Evolutionary conservation across 768 basidiomycete genomes (phyloP), one percentile per base, ranked within the genome.

Genomic region (Auricularia sp.): DNA sequence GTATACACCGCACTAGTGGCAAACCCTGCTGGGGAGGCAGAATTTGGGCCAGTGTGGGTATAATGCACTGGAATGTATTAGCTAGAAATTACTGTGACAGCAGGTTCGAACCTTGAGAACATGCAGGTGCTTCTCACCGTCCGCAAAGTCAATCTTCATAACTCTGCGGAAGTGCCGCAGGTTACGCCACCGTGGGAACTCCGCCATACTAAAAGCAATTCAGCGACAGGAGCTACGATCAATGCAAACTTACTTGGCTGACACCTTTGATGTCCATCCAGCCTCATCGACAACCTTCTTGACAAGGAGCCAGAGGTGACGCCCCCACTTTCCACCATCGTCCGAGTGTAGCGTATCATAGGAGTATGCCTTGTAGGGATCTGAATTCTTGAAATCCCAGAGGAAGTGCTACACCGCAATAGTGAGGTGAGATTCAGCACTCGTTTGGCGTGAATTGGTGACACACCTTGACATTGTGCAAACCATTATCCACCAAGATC

Each of bases 331-430:
- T n/a, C 74, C 72, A 7, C 69, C 60, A 62, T 71, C 69, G 61
- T 68, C 69, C 6, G 72, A 71, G 61, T 74, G 74, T n/a, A 73
- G 66, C 4, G 69, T 72, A 63, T 75, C 71, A 66, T 75, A 75
- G 42, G 69, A 70, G 64, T 35, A 61, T 51, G 69, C 70, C 12
- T 33, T 35, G 56, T 74, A 73, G 8, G 69, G 70, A 66, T 72
- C 66, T 5, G 70, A 72, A 53, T 72, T 71, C 2, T 63, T 66
- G 42, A 71, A 68, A 16, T 66, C 66, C 74, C 73, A 74, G 5
- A 74, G 64, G 42, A 69, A 71, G 63, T 74, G 72, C 72, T 73
- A 56, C 42, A 29, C 29, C 36, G 61, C 61, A 51, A 62, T 34
- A 14, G 16, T 59, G 47, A 64, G 42, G 56, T 42, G 61, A 18